Percentiles rank a stretch among this genome's conserved stretches.
phyloP scores from a whole-genome alignment of 208 protist genomes.

The Naegleria fowleri region DNA sequence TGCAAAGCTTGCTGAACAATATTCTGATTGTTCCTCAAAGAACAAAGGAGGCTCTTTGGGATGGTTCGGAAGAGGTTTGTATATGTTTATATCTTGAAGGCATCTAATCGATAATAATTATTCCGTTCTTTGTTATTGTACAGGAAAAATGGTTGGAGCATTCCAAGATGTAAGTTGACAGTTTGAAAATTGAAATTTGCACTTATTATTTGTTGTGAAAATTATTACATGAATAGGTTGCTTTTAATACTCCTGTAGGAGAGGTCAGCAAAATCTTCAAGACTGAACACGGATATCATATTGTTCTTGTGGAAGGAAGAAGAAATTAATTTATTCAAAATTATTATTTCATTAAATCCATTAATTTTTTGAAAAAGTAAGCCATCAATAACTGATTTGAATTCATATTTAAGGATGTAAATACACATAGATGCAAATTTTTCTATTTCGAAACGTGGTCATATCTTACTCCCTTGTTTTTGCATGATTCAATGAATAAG shows the following conservation, averaged over 20 bases:
- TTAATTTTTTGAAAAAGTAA: neutral
- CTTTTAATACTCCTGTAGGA: conserved; percentile 4
- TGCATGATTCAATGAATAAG: neutral
- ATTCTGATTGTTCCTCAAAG: neutral
- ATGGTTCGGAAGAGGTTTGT: conserved; percentile 10
- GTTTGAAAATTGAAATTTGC: no score
- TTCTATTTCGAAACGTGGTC: no score
- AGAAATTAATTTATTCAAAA: neutral
- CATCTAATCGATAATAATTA: no score
- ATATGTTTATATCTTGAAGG: no score
- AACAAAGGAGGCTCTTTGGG: neutral
- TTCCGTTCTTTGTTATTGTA: no score
- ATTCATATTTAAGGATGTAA: no score
- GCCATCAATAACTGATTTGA: neutral
- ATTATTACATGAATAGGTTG: neutral
- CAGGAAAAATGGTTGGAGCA: conserved; percentile 8
- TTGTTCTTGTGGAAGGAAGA: conserved; percentile 17
- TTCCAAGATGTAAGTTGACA: neutral
- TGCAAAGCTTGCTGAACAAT: neutral
- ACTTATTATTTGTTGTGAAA: neutral
- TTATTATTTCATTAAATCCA: neutral
- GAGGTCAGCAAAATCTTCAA: neutral
- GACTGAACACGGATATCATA: conserved; percentile 4
- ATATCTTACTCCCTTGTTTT: neutral
- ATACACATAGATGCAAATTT: no score